Percentiles rank a stretch among this genome's conserved stretches.
phyloP scores from a whole-genome alignment of 305 asterid genomes.

The Fraxinus ornus region DNA sequence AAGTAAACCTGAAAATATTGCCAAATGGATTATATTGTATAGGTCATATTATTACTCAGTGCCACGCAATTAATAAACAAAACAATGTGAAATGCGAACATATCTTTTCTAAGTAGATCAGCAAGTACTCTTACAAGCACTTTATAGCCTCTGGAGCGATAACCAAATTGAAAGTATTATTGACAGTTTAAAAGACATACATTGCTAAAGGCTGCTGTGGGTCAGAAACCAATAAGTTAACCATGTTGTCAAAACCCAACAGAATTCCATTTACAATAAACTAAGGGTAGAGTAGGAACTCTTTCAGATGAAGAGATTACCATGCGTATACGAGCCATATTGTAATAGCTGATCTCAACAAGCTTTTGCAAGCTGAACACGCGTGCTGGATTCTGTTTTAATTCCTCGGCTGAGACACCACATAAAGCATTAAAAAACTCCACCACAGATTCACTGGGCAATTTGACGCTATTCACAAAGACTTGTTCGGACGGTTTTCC shows the following conservation, averaged over 20 bases:
- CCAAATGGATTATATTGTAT: neutral
- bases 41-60: neutral
- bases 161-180: slow-evolving; percentile 26
- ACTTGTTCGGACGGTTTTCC: slow-evolving; percentile 94
- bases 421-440: slow-evolving; percentile 96
- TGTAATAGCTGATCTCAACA: slow-evolving; percentile 98
- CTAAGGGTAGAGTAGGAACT: slow-evolving; percentile 13
- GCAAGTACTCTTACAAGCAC: neutral
- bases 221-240: neutral
- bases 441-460: slow-evolving; percentile 98
- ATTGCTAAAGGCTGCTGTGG: neutral
- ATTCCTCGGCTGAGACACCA: slow-evolving; percentile 95
- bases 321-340: slow-evolving; percentile 99
- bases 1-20: neutral
- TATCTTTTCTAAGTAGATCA: neutral
- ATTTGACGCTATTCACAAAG: slow-evolving; percentile 86
- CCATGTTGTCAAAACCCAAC: neutral
- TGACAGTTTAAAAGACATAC: neutral
- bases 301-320: slow-evolving; percentile 54
- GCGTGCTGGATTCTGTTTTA: slow-evolving; percentile 93
- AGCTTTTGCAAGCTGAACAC: slow-evolving; percentile 98
- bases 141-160: slow-evolving; percentile 6
- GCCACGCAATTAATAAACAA: neutral
- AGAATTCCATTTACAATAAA: neutral
- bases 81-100: neutral